Conservation (phyloP, 306 rosid genomes). For the Gastrolobium bilobum region DNA sequence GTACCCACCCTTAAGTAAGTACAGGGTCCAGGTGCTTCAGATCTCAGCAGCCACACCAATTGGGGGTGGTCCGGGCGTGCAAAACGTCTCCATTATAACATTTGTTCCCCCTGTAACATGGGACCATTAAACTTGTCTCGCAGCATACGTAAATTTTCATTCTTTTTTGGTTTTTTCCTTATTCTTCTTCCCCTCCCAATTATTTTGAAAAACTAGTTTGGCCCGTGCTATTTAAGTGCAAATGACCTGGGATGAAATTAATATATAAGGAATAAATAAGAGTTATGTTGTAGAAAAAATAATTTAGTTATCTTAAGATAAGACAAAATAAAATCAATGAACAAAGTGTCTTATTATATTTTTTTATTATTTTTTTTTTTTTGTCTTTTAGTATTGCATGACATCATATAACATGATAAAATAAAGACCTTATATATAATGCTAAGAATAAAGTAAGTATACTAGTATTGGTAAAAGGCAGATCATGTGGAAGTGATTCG, state of each 20-base stretch:
- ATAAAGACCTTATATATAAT: neutral
- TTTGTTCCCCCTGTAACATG: neutral
- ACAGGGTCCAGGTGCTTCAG: constrained; percentile 43
- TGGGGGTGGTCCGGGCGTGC: constrained; percentile 47
- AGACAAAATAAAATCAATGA: too few species aligned
- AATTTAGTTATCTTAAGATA: too few species aligned
- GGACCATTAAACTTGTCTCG: constrained; percentile 7
- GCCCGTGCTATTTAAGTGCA: neutral
- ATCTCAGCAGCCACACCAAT: neutral
- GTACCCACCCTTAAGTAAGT: neutral
- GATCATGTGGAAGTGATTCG: neutral
- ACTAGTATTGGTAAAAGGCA: neutral
- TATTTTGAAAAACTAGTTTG: neutral
- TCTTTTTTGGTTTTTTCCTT: neutral
- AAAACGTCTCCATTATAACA: constrained; percentile 38
- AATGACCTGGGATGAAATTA: neutral
- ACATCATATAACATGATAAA: too few species aligned
- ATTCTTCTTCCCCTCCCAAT: neutral
- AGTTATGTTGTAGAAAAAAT: neutral
- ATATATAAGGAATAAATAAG: neutral
- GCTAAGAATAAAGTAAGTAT: constrained; percentile 1
- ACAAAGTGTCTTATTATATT: too few species aligned
- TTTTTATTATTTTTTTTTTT: too few species aligned
- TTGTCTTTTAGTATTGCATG: too few species aligned
- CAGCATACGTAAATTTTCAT: too few species aligned